Conservation (phyloP, 768 basidiomycete genomes). For the Kwoniella sp. region DNA sequence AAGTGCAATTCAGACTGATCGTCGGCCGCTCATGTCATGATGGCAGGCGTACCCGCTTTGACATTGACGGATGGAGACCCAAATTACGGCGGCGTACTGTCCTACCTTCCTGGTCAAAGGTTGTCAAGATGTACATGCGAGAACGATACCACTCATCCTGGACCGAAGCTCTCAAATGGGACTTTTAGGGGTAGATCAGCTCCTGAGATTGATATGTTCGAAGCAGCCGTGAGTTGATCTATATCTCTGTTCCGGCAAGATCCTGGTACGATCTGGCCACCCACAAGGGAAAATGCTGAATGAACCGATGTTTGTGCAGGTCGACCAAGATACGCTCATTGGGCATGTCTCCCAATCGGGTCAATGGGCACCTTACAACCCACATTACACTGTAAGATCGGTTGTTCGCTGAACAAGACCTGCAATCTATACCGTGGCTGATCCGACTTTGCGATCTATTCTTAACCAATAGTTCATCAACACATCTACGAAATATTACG, state of each 20-base stretch:
- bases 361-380: conserved; percentile 74
- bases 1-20: background rate
- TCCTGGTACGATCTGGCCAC: background rate
- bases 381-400: conserved; percentile 62
- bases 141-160: conserved; percentile 78
- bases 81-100: conserved; percentile 63
- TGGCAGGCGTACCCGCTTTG: conserved; percentile 63
- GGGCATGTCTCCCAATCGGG: conserved; percentile 80
- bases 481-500: conserved; percentile 62
- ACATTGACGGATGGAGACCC: conserved; percentile 68
- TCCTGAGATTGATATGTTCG: conserved; percentile 89
- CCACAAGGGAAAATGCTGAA: background rate
- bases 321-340: conserved; percentile 36
- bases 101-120: conserved; percentile 84
- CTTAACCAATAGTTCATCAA: conserved; percentile 56
- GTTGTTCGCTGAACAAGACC: too few relatives aligned
- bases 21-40: too few relatives aligned
- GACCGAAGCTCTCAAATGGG: conserved; percentile 75
- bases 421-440: too few relatives aligned
- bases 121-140: conserved; percentile 86
- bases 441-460: background rate
- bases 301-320: conserved; percentile 2
- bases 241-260: background rate
- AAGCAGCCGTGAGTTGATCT: conserved; percentile 64
- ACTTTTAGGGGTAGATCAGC: conserved; percentile 78